These are phyloP conservation scores for Apiospora rasikravindrae DNA, from an alignment of 2,329 filamentous ascomycete genomes.

Conservation along the genomic window DNA sequence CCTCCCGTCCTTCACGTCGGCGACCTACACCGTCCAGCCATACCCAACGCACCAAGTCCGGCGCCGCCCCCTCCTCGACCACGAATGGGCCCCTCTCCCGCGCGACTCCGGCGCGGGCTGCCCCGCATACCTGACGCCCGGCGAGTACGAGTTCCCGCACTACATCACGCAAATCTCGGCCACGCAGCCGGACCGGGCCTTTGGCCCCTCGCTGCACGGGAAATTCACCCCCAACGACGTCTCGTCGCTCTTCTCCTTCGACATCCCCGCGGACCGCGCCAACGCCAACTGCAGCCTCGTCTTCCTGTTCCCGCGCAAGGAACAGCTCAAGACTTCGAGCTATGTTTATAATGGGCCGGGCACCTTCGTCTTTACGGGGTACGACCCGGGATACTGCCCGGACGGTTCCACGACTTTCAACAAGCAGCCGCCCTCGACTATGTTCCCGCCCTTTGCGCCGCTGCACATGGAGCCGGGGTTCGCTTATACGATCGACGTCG, in stretches of 20 bases:
- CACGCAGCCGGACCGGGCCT: conserved; percentile 41
- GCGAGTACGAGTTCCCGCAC: conserved; percentile 38
- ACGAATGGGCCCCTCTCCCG: conserved; percentile 29
- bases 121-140: conserved; percentile 34
- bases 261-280: conserved; percentile 44
- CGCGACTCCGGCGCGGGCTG: conserved; percentile 31
- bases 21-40: conserved; percentile 27
- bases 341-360: conserved; percentile 45
- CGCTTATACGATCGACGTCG: conserved; percentile 39
- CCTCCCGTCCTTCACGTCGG: neutral
- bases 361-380: conserved; percentile 40
- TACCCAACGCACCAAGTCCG: conserved; percentile 28
- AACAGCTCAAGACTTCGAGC: conserved; percentile 40
- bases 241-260: conserved; percentile 50
- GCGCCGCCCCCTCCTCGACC: conserved; percentile 33
- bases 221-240: conserved; percentile 44
- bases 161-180: conserved; percentile 41
- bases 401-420: conserved; percentile 36
- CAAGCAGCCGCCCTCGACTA: conserved; percentile 35
- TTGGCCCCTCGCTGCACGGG: conserved; percentile 46
- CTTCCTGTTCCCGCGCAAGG: conserved; percentile 48
- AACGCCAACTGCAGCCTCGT: conserved; percentile 52
- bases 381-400: conserved; percentile 36
- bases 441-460: conserved; percentile 36
- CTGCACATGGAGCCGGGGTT: conserved; percentile 41